Base-by-base conservation (phyloP, 441 rosid species). In the Syzygium syzygioides region DNA sequence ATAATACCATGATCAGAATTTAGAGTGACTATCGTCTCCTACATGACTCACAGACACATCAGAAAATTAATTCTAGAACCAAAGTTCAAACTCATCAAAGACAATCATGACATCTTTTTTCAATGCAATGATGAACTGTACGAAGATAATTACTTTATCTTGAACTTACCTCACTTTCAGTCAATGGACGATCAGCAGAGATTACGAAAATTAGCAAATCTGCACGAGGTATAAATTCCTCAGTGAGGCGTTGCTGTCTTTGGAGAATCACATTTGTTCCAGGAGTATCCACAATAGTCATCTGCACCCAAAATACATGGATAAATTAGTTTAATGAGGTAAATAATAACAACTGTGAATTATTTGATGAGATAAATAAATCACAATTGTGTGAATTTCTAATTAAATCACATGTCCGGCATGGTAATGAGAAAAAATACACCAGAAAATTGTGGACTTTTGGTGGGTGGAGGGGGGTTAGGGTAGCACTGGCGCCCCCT, bases 231-330 rank as follows among this genome's bases (percentile, higher is more conserved):
- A 97, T 96, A 92, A 97, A 97, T 91, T 98, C 99, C 94, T 98
- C 99, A 10, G 99, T 96, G 30, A 97, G 95, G 86, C 97, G 95
- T 79, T 98, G 99, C 90, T 98, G 99, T 92, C 99, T 94, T 92
- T 96, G 98, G 87, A 98, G 98, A 92, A 98, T 97, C 90, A 96
- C 99, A 93, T 98, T 98, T 86, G 98, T 98, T 87, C 98, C 98
- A 30, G 99, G 99, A 48, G 99, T 97, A 91, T 98, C 98, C 87
- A 97, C 98, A 84, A 98, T 96, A 87, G 90, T 94, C 93, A 98
- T 96, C 99, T 98, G 98, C 89, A 91, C 90, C 59, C 90, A 89
- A 89, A 45, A 28, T 59, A 68, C 89, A 64, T 85, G 56, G 57
- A 84, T 37, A 85, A 89, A 88, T 91, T 88, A 89, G 80, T 91